Conservation (phyloP, 257 asterid genomes). For the Leonotis leonurus region DNA sequence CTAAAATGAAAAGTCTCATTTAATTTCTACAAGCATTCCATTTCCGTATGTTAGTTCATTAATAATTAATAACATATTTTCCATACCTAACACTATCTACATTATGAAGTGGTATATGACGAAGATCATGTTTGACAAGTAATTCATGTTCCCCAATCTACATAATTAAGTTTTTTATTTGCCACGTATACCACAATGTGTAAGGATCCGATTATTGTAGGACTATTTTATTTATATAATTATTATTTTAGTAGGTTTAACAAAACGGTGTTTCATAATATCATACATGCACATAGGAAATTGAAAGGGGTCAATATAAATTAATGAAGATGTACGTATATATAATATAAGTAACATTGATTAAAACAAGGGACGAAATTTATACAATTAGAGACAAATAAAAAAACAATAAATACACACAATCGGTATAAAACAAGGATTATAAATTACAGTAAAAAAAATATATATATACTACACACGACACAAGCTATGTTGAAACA, state of each 20-base stretch:
- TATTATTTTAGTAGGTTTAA: background rate
- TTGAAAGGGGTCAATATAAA: background rate
- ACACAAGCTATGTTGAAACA: too few relatives aligned
- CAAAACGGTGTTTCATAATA: background rate
- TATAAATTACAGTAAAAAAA: too few relatives aligned
- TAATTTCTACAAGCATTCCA: background rate
- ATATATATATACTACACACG: too few relatives aligned
- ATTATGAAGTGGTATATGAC: slow-evolving; percentile 1
- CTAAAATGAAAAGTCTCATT: background rate
- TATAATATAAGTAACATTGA: too few relatives aligned
- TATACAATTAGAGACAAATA: too few relatives aligned
- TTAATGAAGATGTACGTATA: too few relatives aligned
- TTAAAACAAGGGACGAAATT: too few relatives aligned
- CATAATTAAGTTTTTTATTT: background rate
- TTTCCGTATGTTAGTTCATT: background rate
- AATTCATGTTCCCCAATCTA: slow-evolving; percentile 8
- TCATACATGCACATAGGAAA: background rate
- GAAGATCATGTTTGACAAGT: slow-evolving; percentile 23
- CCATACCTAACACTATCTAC: slow-evolving; percentile 12
- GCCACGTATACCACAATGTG: slow-evolving; percentile 2
- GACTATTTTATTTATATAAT: background rate
- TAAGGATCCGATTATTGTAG: background rate
- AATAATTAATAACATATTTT: background rate
- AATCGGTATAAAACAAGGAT: too few relatives aligned
- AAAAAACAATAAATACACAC: too few relatives aligned